Percentiles rank a stretch among this genome's conserved stretches.
phyloP scores from a whole-genome alignment of 2,329 filamentous ascomycete species.

The Neonectria hederae region DNA sequence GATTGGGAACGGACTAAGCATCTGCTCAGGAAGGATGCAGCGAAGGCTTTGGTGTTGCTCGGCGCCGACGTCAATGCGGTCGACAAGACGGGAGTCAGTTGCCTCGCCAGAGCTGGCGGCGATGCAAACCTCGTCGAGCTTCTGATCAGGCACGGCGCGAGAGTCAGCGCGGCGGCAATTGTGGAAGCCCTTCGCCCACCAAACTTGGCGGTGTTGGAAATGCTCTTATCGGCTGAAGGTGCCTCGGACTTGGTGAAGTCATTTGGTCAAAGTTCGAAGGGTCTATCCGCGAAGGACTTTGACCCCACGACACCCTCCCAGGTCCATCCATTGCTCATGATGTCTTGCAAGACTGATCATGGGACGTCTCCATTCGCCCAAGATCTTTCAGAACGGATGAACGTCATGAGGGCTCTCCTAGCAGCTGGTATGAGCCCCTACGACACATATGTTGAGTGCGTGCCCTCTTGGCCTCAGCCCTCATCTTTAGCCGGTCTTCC shows the following conservation, averaged over 20 bases:
- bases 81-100: conserved; percentile 2
- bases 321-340: conserved; percentile 15
- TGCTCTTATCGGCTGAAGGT: conserved; percentile 20
- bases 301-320: not conserved
- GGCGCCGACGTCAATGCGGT: conserved; percentile 27
- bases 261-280: conserved; percentile 9
- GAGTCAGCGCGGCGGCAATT: conserved; percentile 14
- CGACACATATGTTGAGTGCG: not conserved
- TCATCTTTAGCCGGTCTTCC: not conserved
- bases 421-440: conserved; percentile 19
- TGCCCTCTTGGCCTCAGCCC: not conserved
- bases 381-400: not conserved
- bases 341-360: not conserved
- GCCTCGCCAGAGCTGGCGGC: conserved; percentile 17
- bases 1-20: not conserved
- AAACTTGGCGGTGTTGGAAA: conserved; percentile 1
- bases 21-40: not conserved
- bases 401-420: conserved; percentile 16
- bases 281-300: not conserved
- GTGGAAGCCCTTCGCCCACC: not conserved
- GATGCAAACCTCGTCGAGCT: conserved; percentile 17
- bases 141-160: conserved; percentile 24
- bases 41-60: conserved; percentile 12
- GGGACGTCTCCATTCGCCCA: not conserved
- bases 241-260: not conserved